Base-by-base conservation (phyloP, 805 yeast genomes). In the Schwanniomyces yamadae region DNA sequence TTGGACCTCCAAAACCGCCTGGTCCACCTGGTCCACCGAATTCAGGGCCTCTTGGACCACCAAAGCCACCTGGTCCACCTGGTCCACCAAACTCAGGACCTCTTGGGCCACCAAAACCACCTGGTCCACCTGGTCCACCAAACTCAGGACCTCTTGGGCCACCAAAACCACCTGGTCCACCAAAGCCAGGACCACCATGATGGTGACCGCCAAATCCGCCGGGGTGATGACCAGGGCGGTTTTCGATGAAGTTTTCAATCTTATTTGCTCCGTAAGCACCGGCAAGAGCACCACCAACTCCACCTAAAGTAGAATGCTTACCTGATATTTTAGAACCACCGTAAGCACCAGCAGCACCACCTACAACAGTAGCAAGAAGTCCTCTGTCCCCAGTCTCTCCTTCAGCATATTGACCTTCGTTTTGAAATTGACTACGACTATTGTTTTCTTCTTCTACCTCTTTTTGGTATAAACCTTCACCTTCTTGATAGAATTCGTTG, bases 231-330 rank as follows among this genome's bases (percentile, higher is more conserved):
- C 31, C 13, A 16, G 12, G 31, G 25, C 30, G 47, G 21, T 59
- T 45, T 39, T 67, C 69, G 42, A 54, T 49, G 29, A 46, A 50
- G 49, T 72, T 67, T 48, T 69, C 75, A 22, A 66, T 44, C 57
- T 76, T 73, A 60, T 76, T 69, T 31, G 78, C 81, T 17, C 66
- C 63, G 37, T 74, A 45, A 6, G 80, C 81, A 55, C 82, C 82
- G 20, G 65, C 72, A 41, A 77, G 40, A 27, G 77, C 80, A 55
- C 82, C 83, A 20, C 66, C 67, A 37, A 73, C 55, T 32, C 71
- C 70, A 33, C 76, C 74, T 15, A 75, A 41, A 13, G 60, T 61
- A 19, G 67, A 56, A 56, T 69, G 74, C 39, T 50, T 39, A 21
- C 69, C 66, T 30, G 69, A 61, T 10, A 69, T 24, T 44, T 71